phyloP scores from a whole-genome alignment of 495 filamentous ascomycete species.

The Xylaria longipes region DNA sequence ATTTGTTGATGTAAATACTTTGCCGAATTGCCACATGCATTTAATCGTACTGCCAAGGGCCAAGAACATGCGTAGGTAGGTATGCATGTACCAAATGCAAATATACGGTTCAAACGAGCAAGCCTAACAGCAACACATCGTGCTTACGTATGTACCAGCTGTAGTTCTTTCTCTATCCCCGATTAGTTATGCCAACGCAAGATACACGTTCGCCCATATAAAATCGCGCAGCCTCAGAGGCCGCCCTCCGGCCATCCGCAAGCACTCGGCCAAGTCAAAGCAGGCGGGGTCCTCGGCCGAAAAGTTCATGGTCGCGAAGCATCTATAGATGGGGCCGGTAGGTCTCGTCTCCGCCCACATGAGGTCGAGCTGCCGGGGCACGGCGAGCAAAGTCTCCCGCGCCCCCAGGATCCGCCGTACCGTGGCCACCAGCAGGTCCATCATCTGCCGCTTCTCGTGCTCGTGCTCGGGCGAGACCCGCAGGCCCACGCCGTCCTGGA shows the following conservation, averaged over 20 bases:
- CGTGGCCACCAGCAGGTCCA: not conserved
- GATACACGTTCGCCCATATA: not conserved
- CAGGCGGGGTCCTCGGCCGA: not conserved
- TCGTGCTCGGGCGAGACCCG: not conserved
- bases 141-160: too few relatives aligned
- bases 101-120: too few relatives aligned
- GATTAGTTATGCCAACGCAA: too few relatives aligned
- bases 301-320: not conserved
- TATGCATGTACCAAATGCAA: too few relatives aligned
- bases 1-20: too few relatives aligned
- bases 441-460: not conserved
- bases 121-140: too few relatives aligned
- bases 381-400: not conserved
- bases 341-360: not conserved
- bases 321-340: too few relatives aligned
- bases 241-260: not conserved
- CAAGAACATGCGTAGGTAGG: too few relatives aligned
- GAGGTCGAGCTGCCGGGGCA: not conserved
- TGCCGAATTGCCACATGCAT: too few relatives aligned
- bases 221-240: not conserved
- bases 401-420: not conserved
- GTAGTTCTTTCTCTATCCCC: too few relatives aligned
- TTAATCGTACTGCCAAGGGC: too few relatives aligned
- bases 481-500: not conserved
- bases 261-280: not conserved